Percentiles rank a stretch among this genome's conserved stretches.
These are phyloP conservation scores for Vitis vinifera DNA, from an alignment of 164 flowering plant genomes.

Conservation along the genomic window DNA sequence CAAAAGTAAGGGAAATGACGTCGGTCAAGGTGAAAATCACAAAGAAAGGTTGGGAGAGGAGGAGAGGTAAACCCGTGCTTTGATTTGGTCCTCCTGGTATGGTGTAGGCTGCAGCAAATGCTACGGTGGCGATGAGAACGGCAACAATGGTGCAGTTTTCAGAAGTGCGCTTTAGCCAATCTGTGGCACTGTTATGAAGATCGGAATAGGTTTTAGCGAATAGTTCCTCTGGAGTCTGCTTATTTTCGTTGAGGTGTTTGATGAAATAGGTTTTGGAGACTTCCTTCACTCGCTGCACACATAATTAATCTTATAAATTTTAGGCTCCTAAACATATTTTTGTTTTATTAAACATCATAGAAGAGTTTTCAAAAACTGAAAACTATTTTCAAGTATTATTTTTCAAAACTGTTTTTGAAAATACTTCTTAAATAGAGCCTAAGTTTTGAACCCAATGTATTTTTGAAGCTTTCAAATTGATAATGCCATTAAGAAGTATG, in stretches of 20 bases:
- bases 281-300: slow-evolving; percentile 9
- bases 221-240: slow-evolving; percentile 6
- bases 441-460: no score
- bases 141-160: slow-evolving; percentile 21
- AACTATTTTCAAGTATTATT: background rate
- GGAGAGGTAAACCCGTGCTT: slow-evolving; percentile 18
- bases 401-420: background rate
- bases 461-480: background rate
- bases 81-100: slow-evolving; percentile 28
- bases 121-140: slow-evolving; percentile 26
- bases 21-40: slow-evolving; percentile 20
- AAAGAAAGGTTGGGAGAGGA: slow-evolving; percentile 10
- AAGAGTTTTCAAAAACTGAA: no score
- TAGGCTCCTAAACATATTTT: no score
- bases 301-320: no score
- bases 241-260: background rate
- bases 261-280: background rate
- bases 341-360: no score
- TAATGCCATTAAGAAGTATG: background rate
- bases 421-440: background rate
- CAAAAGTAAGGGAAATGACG: slow-evolving; percentile 16
- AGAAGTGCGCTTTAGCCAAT: slow-evolving; percentile 23
- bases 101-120: slow-evolving; percentile 30
- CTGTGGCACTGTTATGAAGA: slow-evolving; percentile 4
- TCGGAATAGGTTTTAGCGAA: background rate